phyloP scores from a whole-genome alignment of 305 asterid genomes.

The Rubia occidens region DNA sequence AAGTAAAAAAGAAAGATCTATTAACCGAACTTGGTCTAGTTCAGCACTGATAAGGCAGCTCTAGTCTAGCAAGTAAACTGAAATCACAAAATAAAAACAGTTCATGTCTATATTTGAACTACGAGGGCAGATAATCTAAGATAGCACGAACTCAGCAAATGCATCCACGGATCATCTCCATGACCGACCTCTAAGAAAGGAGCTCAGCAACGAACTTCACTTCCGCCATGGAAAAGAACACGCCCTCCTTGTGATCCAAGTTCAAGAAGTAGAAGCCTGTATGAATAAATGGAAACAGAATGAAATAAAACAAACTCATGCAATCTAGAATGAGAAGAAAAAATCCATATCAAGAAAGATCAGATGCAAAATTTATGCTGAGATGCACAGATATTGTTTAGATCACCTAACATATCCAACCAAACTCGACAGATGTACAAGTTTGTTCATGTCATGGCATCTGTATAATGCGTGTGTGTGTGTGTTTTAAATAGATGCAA shows the following conservation, averaged over 20 bases:
- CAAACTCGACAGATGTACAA: not conserved
- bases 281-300: not conserved
- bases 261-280: not conserved
- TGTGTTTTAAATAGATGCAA: not conserved
- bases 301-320: not conserved
- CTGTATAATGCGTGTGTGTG: not conserved
- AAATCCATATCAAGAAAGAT: too few relatives aligned
- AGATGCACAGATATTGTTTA: not conserved
- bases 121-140: not conserved
- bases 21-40: not conserved
- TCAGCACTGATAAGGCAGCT: not conserved
- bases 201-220: not conserved
- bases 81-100: not conserved
- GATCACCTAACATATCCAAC: not conserved
- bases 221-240: not conserved
- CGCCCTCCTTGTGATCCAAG: not conserved
- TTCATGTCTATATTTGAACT: not conserved
- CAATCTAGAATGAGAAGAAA: not conserved
- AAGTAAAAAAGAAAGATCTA: not conserved
- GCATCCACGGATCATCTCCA: not conserved
- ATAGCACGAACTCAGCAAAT: not conserved
- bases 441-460: too few relatives aligned
- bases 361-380: too few relatives aligned
- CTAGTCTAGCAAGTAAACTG: not conserved
- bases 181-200: not conserved